Evolutionary conservation across 208 protist species (phyloP), one percentile per base, ranked within the genome.

Genomic region (Crithidia sp.): DNA sequence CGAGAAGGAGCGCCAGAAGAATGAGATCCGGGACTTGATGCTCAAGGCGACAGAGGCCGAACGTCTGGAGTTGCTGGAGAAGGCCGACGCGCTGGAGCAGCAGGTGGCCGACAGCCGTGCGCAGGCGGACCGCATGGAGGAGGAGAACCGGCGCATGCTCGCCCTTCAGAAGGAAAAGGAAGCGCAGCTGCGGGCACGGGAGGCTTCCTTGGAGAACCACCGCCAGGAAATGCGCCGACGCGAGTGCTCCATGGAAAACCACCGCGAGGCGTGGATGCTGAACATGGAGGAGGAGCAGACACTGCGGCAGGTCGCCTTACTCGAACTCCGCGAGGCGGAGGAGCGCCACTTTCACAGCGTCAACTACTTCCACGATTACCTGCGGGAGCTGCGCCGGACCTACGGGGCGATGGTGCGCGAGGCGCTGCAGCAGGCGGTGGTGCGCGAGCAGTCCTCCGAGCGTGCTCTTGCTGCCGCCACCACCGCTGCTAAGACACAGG

Each of bases 1-100:
- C 55, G 77, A 89, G 84, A 70, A 71, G 49, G 84, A 86, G 71
- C 76, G 83, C 4, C 66, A 86, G 50, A 74, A 86, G 73, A 85
- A 74, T 66, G 53, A 88, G 59, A 75, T 88, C 2, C 76, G 66
- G n/a, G 81, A 88, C 28, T 67, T 58, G 43, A 72, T 88, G 77
- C 62, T 87, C 54, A 63, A 70, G 57, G 80, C 82, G 50, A 87
- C 81, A 43, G 74, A 88, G 67, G 83, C 70, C n/a, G 81, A 87
- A 76, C 71, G 71, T 13, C 6, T 69, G 19, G 77, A 77, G 65
- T 57, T 83, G 66, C 2, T 49, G 40, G 52, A 76, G 57, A 44
- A 45, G 60, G 65, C 73, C 28, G 45, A 64, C 17, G 69, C 56
- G 12, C 65, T 82, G 1, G 60, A 85, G 67, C 56, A 52, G 39